Conservation (phyloP, 257 asterid genomes). For the Gynochthodes officinalis region DNA sequence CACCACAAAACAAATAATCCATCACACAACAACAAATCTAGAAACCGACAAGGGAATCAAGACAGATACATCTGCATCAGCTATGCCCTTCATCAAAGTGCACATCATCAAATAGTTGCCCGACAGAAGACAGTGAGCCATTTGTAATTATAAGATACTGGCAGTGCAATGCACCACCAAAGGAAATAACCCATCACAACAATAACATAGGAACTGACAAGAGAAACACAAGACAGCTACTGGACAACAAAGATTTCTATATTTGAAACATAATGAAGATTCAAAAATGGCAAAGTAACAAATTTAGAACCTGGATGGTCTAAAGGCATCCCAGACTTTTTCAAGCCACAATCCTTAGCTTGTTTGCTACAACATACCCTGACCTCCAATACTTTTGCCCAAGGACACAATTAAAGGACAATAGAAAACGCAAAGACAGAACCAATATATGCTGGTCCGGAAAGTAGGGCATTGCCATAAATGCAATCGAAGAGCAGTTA, state of each 20-base stretch:
- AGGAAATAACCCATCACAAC: no score
- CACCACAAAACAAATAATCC: not conserved
- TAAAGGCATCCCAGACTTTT: not conserved
- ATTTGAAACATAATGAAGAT: not conserved
- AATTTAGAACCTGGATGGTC: not conserved
- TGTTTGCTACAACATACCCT: not conserved
- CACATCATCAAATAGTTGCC: no score
- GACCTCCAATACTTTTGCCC: not conserved
- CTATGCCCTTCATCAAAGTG: no score
- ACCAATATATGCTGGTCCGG: not conserved
- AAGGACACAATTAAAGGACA: not conserved
- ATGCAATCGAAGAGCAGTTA: not conserved
- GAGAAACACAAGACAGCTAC: not conserved
- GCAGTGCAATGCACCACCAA: no score
- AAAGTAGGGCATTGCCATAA: slow-evolving; percentile 6
- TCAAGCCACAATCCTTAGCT: not conserved
- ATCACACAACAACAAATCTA: not conserved
- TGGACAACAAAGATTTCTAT: not conserved
- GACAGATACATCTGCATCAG: no score
- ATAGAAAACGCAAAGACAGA: not conserved
- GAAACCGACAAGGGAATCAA: not conserved
- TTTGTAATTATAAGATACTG: no score
- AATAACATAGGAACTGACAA: no score
- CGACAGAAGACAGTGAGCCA: no score
- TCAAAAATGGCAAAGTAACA: not conserved